Evolutionary conservation across 1,284 basidiomycete species (phyloP).

Genomic region (Exsudoporus floridanus): DNA sequence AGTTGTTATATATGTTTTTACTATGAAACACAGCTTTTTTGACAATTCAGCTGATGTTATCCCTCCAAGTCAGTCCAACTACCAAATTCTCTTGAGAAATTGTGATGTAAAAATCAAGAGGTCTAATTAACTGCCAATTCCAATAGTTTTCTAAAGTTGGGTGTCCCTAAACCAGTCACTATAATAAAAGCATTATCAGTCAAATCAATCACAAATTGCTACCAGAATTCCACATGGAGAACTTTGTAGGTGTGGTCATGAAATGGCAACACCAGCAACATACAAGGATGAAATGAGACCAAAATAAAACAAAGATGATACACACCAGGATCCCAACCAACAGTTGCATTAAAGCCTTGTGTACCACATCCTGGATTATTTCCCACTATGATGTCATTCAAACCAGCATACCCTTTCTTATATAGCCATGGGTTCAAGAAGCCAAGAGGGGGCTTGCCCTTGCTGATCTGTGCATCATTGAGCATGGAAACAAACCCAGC

Average conservation of each 20-base stretch:
- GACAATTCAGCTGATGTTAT: no score
- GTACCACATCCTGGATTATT: conserved; percentile 59
- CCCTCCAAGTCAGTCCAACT: no score
- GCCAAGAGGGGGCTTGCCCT: no score
- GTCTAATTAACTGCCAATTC: conserved; percentile 14
- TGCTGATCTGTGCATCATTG: conserved; percentile 63
- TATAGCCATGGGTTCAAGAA: conserved; percentile 65
- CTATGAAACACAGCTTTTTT: no score
- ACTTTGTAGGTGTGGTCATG: no score
- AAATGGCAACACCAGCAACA: no score
- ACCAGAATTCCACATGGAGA: no score
- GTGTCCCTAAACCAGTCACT: conserved; percentile 51
- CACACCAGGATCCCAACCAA: conserved; percentile 50
- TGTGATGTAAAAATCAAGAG: no score
- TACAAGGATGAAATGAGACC: background rate
- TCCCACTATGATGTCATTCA: conserved; percentile 56
- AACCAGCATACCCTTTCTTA: conserved; percentile 30
- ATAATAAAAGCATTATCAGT: background rate
- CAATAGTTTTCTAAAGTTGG: conserved; percentile 35
- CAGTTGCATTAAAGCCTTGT: conserved; percentile 45
- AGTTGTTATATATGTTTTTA: no score
- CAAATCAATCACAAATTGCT: background rate
- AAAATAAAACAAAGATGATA: no score
- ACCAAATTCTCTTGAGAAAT: no score
- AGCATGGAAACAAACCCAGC: conserved; percentile 50